Evolutionary conservation across 371 early-diverging fungal genomes (phyloP).

Genomic region (Apophysomyces trapeziformis): DNA sequence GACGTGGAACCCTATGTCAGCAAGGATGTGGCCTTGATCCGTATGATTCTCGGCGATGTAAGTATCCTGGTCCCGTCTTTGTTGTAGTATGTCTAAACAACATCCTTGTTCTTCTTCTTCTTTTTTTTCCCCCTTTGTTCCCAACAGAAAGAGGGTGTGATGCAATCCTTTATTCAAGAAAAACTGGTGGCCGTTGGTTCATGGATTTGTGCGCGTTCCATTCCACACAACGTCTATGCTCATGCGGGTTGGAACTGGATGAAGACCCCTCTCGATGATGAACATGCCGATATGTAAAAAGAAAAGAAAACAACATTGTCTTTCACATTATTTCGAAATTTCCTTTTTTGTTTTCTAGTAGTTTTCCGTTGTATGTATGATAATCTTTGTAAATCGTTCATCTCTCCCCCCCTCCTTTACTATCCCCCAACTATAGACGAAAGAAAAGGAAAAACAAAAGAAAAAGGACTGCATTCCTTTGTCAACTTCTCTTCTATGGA

Average conservation of each 20-base stretch:
- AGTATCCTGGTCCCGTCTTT: neutral
- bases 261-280: slow-evolving; percentile 25
- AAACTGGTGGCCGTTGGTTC: slow-evolving; percentile 41
- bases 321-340: too few relatives aligned
- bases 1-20: slow-evolving; percentile 40
- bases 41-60: slow-evolving; percentile 42
- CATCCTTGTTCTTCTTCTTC: neutral
- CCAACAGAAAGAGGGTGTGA: slow-evolving; percentile 41
- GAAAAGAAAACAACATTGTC: neutral
- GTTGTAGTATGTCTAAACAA: neutral
- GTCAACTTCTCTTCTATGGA: too few relatives aligned
- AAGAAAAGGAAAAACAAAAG: neutral
- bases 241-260: slow-evolving; percentile 29
- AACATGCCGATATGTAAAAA: slow-evolving; percentile 21
- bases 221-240: slow-evolving; percentile 43
- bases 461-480: too few relatives aligned
- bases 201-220: slow-evolving; percentile 44
- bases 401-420: neutral
- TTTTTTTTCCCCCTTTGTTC: neutral
- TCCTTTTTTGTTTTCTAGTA: too few relatives aligned
- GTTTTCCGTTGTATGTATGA: neutral
- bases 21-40: slow-evolving; percentile 43
- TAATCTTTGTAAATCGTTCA: neutral
- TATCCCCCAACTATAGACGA: neutral
- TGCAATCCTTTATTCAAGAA: slow-evolving; percentile 43